Evolutionary conservation across 176 grass and related monocot genomes (phyloP).

Genomic region (Puya raimondii): DNA sequence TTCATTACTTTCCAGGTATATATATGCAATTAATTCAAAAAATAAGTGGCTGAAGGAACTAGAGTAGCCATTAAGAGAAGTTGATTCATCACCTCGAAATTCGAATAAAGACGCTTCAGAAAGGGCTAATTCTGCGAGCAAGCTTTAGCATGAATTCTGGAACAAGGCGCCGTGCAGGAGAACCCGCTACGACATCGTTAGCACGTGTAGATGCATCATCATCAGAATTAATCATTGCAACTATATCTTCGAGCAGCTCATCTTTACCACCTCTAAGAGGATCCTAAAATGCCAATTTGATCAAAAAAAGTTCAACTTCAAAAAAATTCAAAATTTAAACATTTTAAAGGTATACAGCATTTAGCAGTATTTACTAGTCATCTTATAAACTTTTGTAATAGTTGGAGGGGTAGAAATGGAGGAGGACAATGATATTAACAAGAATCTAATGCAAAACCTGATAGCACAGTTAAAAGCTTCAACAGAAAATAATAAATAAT

Average conservation of each 20-base stretch:
- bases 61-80: background rate
- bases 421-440: no score
- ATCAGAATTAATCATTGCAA: constrained; percentile 37
- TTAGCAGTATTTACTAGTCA: background rate
- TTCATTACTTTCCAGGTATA: no score
- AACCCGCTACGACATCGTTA: constrained; percentile 22
- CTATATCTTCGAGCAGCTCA: constrained; percentile 71
- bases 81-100: background rate
- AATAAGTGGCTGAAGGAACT: no score
- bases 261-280: constrained; percentile 85
- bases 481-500: no score
- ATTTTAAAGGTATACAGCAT: background rate
- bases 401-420: no score
- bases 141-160: constrained; percentile 82
- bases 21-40: no score
- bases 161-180: constrained; percentile 68
- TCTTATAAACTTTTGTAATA: background rate
- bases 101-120: constrained; percentile 30
- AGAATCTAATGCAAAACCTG: no score
- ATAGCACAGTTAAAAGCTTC: no score
- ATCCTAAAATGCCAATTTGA: constrained; percentile 43
- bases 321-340: background rate
- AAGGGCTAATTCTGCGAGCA: constrained; percentile 72
- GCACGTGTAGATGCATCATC: constrained; percentile 23
- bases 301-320: constrained; percentile 5